Evolutionary conservation across 495 filamentous ascomycete genomes (phyloP).

Genomic region (Aspergillus sparsus): DNA sequence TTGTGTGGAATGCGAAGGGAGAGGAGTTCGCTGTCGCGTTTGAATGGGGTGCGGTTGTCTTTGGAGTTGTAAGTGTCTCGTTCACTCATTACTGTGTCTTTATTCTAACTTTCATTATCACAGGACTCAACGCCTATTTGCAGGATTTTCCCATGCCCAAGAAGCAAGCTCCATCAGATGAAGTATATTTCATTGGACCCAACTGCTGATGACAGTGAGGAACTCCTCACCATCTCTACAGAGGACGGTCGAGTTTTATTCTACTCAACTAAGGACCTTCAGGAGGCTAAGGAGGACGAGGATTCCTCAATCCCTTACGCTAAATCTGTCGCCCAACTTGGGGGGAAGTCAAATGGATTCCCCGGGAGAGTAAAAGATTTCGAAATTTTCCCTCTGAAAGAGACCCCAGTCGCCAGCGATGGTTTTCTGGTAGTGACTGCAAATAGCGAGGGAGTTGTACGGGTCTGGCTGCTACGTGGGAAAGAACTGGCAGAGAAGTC

Average conservation of each 20-base stretch:
- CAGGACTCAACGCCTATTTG: slow-evolving; percentile 78
- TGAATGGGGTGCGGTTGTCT: slow-evolving; percentile 81
- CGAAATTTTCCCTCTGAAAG: slow-evolving; percentile 53
- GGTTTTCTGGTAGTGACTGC: slow-evolving; percentile 67
- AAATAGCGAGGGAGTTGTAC: slow-evolving; percentile 78
- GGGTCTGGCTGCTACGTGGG: slow-evolving; percentile 65
- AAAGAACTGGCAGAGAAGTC: slow-evolving; percentile 31
- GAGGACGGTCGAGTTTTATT: slow-evolving; percentile 90
- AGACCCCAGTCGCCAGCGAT: slow-evolving; percentile 38
- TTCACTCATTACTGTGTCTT: slow-evolving; percentile 1
- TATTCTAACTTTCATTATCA: slow-evolving; percentile 19
- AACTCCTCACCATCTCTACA: slow-evolving; percentile 76
- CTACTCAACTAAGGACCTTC: slow-evolving; percentile 63
- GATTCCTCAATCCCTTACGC: slow-evolving; percentile 48
- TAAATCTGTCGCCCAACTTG: slow-evolving; percentile 72
- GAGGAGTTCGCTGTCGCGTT: slow-evolving; percentile 89
- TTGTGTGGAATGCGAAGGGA: slow-evolving; percentile 73
- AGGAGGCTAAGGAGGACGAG: slow-evolving; percentile 31
- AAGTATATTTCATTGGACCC: slow-evolving; percentile 60
- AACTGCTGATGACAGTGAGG: slow-evolving; percentile 43
- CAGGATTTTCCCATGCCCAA: slow-evolving; percentile 63
- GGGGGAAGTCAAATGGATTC: slow-evolving; percentile 67
- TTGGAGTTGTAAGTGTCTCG: slow-evolving; percentile 65
- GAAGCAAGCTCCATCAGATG: slow-evolving; percentile 80
- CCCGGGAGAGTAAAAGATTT: slow-evolving; percentile 87